phyloP scores from a whole-genome alignment of 495 filamentous ascomycete genomes.

The Parmelia sp. region DNA sequence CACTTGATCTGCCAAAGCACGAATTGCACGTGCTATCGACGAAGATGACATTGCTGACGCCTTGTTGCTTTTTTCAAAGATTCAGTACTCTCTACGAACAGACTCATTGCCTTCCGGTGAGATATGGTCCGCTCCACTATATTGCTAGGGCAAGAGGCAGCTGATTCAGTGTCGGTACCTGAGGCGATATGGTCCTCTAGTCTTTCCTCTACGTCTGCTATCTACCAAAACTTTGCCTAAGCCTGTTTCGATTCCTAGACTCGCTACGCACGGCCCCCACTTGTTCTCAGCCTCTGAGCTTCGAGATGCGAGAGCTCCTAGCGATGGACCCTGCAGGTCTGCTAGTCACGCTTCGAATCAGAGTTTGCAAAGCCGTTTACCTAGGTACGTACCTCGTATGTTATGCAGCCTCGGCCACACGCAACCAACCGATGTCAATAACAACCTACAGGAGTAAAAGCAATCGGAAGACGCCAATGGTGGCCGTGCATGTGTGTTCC shows the following conservation, averaged over 20 bases:
- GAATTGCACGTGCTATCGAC: neutral
- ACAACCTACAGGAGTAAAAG: neutral
- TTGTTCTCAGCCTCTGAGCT: neutral
- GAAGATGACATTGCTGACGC: neutral
- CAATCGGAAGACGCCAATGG: neutral
- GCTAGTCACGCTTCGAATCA: neutral
- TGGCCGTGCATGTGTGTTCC: neutral
- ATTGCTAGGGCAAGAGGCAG: neutral
- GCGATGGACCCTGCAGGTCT: neutral
- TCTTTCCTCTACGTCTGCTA: neutral
- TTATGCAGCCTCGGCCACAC: neutral
- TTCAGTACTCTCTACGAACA: neutral
- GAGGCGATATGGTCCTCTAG: neutral
- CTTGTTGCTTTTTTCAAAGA: neutral
- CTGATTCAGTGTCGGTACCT: neutral
- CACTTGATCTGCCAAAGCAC: neutral
- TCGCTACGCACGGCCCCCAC: neutral
- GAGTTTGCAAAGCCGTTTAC: neutral
- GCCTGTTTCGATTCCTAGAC: neutral
- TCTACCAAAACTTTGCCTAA: neutral
- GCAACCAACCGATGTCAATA: neutral
- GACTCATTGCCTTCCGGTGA: neutral
- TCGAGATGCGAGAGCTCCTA: neutral
- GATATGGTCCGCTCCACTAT: neutral
- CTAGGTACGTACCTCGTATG: conserved; percentile 4